Conservation (phyloP, 371 early-diverging fungal species). For the Haplosporangium sp. region DNA sequence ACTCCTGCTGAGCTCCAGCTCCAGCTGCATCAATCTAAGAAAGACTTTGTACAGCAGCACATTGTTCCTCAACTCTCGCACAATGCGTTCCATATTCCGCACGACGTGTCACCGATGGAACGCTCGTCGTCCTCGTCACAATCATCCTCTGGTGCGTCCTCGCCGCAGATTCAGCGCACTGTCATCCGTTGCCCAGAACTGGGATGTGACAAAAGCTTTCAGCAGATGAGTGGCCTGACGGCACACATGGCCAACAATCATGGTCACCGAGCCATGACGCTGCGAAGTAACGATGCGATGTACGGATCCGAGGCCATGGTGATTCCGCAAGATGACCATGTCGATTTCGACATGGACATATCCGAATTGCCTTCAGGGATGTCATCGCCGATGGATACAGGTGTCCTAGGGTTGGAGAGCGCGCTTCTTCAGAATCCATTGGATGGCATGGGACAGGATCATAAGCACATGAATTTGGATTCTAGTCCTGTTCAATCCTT, state of each 20-base stretch:
- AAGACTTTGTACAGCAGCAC: slow-evolving; percentile 12
- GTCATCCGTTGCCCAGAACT: slow-evolving; percentile 30
- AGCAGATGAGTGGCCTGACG: slow-evolving; percentile 26
- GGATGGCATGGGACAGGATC: slow-evolving; percentile 8
- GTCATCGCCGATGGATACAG: slow-evolving; percentile 37
- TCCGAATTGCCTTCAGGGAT: slow-evolving; percentile 20
- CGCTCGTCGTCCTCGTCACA: slow-evolving; percentile 30
- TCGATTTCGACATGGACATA: slow-evolving; percentile 34
- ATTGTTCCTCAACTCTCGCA: slow-evolving; percentile 17
- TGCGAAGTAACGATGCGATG: slow-evolving; percentile 16
- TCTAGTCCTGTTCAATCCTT: background rate
- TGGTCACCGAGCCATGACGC: slow-evolving; percentile 31
- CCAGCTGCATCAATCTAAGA: slow-evolving; percentile 37
- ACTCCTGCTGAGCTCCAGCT: slow-evolving; percentile 45
- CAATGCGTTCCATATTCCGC: slow-evolving; percentile 27
- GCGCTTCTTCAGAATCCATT: slow-evolving; percentile 18
- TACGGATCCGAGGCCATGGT: slow-evolving; percentile 26
- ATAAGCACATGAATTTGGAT: slow-evolving; percentile 19
- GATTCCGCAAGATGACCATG: slow-evolving; percentile 20
- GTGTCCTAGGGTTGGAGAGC: slow-evolving; percentile 17
- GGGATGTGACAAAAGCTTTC: slow-evolving; percentile 32
- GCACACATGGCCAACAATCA: slow-evolving; percentile 40
- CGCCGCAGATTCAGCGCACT: slow-evolving; percentile 32
- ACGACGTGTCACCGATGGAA: slow-evolving; percentile 20
- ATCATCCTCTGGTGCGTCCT: slow-evolving; percentile 39